Evolutionary conservation across 2,329 filamentous ascomycete species (phyloP).

Genomic region (Stagonosporopsis cucurbitacearum): DNA sequence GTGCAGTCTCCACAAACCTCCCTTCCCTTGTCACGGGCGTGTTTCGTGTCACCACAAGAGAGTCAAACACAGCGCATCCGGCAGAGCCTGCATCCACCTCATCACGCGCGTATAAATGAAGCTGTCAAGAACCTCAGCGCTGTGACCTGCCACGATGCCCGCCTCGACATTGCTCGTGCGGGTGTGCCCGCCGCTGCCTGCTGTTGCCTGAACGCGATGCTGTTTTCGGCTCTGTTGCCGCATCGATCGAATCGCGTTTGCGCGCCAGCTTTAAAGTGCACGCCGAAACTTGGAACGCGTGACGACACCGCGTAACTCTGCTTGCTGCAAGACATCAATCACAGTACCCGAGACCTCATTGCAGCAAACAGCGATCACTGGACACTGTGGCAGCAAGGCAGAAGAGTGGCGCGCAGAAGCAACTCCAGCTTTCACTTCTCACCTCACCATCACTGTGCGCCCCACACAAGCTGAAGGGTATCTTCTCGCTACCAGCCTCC

Average conservation of each 20-base stretch:
- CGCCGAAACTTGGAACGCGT: slow-evolving; percentile 8
- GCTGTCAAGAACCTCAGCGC: background rate
- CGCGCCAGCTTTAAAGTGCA: slow-evolving; percentile 1
- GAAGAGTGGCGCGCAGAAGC: background rate
- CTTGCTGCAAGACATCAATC: slow-evolving; percentile 1
- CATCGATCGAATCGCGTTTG: slow-evolving; percentile 5
- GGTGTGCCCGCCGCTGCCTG: slow-evolving; percentile 6
- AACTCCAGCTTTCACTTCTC: slow-evolving; percentile 3
- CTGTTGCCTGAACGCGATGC: slow-evolving; percentile 10
- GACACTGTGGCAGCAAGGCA: background rate
- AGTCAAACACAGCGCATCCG: slow-evolving; percentile 2
- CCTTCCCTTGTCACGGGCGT: slow-evolving; percentile 6
- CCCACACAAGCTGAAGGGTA: background rate
- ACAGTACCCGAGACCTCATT: background rate
- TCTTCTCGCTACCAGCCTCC: background rate
- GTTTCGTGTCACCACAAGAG: slow-evolving; percentile 1
- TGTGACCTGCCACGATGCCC: background rate
- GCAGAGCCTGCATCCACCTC: background rate
- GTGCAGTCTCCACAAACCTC: background rate
- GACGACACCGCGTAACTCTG: slow-evolving; percentile 4
- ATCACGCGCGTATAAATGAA: background rate
- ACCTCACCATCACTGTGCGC: background rate
- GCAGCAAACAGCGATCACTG: background rate
- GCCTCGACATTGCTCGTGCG: background rate
- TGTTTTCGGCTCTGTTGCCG: slow-evolving; percentile 9